Conservation (phyloP, 2,329 filamentous ascomycete species). For the Diaporthe amygdali region DNA sequence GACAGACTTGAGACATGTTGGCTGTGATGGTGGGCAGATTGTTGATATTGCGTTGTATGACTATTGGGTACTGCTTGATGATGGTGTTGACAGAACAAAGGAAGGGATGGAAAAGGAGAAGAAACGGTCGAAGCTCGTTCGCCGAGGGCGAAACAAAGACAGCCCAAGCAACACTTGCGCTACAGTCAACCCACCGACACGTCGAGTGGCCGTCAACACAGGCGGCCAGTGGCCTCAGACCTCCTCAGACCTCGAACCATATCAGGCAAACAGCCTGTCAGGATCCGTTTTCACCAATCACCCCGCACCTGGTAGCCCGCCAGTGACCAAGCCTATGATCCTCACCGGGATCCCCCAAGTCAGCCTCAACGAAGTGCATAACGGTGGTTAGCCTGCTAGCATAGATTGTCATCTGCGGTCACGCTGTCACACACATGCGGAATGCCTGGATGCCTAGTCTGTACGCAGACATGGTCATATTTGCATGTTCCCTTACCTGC, state of each 20-base stretch:
- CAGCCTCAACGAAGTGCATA: neutral
- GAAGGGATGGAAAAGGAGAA: neutral
- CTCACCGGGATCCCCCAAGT: slow-evolving; percentile 4
- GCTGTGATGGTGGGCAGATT: slow-evolving; percentile 16
- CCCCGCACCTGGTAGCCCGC: neutral
- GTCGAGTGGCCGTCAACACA: neutral
- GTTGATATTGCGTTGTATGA: neutral
- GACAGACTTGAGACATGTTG: slow-evolving; percentile 39
- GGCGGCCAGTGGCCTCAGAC: neutral
- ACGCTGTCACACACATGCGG: too few relatives aligned
- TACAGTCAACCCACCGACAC: neutral
- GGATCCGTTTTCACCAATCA: neutral
- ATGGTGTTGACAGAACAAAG: neutral
- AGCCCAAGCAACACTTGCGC: neutral
- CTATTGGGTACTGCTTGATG: neutral
- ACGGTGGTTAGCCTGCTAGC: neutral
- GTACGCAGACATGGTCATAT: neutral
- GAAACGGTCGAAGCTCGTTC: neutral
- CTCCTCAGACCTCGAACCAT: neutral
- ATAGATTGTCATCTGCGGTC: neutral
- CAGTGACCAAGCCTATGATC: neutral
- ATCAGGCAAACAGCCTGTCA: neutral
- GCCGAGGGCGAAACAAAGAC: neutral
- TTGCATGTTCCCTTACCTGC: neutral
- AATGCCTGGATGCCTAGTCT: too few relatives aligned